These are phyloP conservation scores for Mariannaea sp. DNA, from an alignment of 2,329 filamentous ascomycete genomes.

Conservation along the genomic window DNA sequence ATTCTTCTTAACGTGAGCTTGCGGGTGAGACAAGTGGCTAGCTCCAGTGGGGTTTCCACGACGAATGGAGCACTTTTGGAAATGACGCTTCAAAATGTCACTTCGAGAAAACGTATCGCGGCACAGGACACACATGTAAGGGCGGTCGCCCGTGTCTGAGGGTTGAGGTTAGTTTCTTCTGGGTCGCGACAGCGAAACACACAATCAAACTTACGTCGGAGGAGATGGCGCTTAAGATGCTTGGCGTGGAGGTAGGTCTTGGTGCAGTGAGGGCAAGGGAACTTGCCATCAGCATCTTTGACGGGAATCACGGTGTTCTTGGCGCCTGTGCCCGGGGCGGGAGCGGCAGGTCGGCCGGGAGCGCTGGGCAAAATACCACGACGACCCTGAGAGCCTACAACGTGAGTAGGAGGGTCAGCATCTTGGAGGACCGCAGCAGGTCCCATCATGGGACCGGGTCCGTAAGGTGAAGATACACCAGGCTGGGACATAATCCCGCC, in stretches of 20 bases:
- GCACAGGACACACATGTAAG: constrained; percentile 97
- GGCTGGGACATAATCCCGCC: constrained; percentile 65
- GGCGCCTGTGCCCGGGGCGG: constrained; percentile 68
- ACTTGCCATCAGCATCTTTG: constrained; percentile 97
- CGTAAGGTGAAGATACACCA: constrained; percentile 64
- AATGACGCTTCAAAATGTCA: constrained; percentile 98
- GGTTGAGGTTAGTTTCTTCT: constrained; percentile 7
- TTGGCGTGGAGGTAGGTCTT: constrained; percentile 98
- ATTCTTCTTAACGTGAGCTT: constrained; percentile 84
- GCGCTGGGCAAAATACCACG: constrained; percentile 91
- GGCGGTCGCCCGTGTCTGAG: constrained; percentile 92
- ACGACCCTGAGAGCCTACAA: constrained; percentile 92
- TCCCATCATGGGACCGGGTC: constrained; percentile 61
- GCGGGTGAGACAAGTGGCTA: constrained; percentile 91
- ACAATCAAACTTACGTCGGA: constrained; percentile 77
- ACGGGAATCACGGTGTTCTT: constrained; percentile 87
- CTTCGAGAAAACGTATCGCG: constrained; percentile 97
- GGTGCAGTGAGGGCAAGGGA: constrained; percentile 95
- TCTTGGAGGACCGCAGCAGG: constrained; percentile 61
- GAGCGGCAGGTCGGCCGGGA: constrained; percentile 80
- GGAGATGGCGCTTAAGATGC: constrained; percentile 93
- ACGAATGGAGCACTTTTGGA: constrained; percentile 97
- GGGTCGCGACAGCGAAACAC: background rate
- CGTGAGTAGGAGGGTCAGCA: constrained; percentile 77
- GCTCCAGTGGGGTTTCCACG: constrained; percentile 94